Base-by-base conservation (phyloP, 306 rosid species). In the Rosa persica region DNA sequence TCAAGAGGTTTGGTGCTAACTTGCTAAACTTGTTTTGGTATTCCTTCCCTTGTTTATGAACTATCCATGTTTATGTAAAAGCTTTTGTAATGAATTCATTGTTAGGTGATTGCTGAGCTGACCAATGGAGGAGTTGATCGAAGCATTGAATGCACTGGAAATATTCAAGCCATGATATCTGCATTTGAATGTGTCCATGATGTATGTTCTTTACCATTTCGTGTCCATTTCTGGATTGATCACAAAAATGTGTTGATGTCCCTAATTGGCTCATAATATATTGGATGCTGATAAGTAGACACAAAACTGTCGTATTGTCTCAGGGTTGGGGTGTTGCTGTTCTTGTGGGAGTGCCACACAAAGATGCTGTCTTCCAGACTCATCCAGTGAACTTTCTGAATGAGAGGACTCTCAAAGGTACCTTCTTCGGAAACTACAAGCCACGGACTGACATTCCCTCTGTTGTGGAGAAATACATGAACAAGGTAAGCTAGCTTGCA, bases 101-200 rank as follows among this genome's bases (percentile, higher is more conserved):
- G 72, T n/a, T 47, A 91, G 93, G 89, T 86, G 65, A 85, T 91
- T 60, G 90, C 84, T 68, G 92, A 88, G 25, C 67, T 89, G 79
- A 91, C 93, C 16, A 58, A 88, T 49, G 97, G 93, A 79, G 92
- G 92, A 49, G 90, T 90, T 55, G 92, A 91, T 74, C 86, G 85
- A 62, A 85, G 96, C 89, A 85, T 91, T 44, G 96, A 89, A 81
- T 91, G 96, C 81, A 77, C 88, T 19, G 96, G 93, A 72, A 72
- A 34, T 51, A 27, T 82, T 91, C 86, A 72, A 51, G 34, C 20
- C 64, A 51, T 72, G 64, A 72, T 72, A 51, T 72, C 76, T 30
- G 76, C 76, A 36, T 72, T 72, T 72, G 65, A 72, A 72, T 51
- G 89, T 90, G 46, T 89, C 93, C 46, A 39, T 85, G 70, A 91